Base-by-base conservation (phyloP, 306 rosid genomes). In the Prunus campanulata region DNA sequence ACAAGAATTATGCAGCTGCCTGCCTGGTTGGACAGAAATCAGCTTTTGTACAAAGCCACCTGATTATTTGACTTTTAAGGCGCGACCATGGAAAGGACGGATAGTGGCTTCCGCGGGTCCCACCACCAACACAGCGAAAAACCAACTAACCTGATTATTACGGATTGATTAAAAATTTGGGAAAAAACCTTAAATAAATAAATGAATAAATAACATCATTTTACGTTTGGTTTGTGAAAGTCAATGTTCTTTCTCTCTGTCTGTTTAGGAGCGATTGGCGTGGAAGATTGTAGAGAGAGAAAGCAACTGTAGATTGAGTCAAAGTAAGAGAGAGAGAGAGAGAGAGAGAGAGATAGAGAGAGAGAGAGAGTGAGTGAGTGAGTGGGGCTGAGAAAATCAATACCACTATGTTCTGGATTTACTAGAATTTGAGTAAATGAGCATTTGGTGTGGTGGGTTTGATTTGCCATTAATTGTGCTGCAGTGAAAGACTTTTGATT, bases 161-260 rank as follows among this genome's bases (percentile, higher is more conserved):
- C 59, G n/a, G 68, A 69, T 51, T 18, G 47, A 22, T 78, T 79
- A 70, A 50, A 50, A 54, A 51, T 13, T 49, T 8, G 74, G 44
- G 47, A 29, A 19, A 70, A 63, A 75, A 71, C 68, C 2, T 4
- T 35, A 39, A 39, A 44, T 11, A 55, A 29, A 72, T 52, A 70
- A 11, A 62, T 66, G 6, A 78, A 78, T 65, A 71, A 65, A 47
- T 66, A 74, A 75, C 66, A 77, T 27, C 47, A 51, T 20, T 66
- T 70, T 74, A 39, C 79, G 46, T 85, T 85, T 75, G 85, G 89
- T 70, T 85, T 52, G 79, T 61, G 74, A 84, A 82, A 86, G 91
- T 88, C 89, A 92, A 92, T 92, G 90, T 79, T 82, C 86, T 79
- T 82, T 82, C 87, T 71, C 51, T 42, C 80, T 78, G 86, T 78